These are phyloP conservation scores for Chaetomium strumarium DNA, from an alignment of 2,329 filamentous ascomycete genomes.

Conservation along the genomic window DNA sequence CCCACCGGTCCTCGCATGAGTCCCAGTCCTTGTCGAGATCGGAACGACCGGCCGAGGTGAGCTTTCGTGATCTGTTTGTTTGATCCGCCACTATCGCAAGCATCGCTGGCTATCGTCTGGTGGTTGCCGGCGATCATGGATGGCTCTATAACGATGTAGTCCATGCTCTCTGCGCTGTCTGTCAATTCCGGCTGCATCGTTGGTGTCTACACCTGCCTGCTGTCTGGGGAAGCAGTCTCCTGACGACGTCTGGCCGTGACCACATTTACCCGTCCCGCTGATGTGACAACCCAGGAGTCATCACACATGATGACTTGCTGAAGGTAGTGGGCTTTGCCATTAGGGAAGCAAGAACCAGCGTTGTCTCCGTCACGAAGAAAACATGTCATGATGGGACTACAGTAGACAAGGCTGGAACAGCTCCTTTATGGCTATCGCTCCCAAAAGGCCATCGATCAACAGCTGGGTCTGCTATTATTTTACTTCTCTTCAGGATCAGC, in stretches of 20 bases:
- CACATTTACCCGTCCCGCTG: conserved; percentile 16
- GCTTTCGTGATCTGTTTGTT: conserved; percentile 17
- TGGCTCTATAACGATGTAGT: conserved; percentile 5
- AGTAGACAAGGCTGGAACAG: background rate
- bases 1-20: conserved; percentile 14
- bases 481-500: background rate
- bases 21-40: conserved; percentile 15
- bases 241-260: conserved; percentile 2
- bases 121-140: conserved; percentile 18
- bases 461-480: background rate
- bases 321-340: background rate
- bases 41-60: conserved; percentile 5
- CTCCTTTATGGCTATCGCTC: background rate
- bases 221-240: background rate
- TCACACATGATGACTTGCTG: background rate
- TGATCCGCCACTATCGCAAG: conserved; percentile 19
- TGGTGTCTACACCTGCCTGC: background rate
- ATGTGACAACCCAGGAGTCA: conserved; percentile 1
- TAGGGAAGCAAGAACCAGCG: background rate
- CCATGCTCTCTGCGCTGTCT: background rate
- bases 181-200: background rate
- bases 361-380: background rate
- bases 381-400: background rate
- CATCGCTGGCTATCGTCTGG: conserved; percentile 8
- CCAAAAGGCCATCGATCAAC: background rate